A percentile compares a stretch with the other conserved stretches of the same genome.
phyloP scores from a whole-genome alignment of 768 basidiomycete species.

The Auricularia sp. region DNA sequence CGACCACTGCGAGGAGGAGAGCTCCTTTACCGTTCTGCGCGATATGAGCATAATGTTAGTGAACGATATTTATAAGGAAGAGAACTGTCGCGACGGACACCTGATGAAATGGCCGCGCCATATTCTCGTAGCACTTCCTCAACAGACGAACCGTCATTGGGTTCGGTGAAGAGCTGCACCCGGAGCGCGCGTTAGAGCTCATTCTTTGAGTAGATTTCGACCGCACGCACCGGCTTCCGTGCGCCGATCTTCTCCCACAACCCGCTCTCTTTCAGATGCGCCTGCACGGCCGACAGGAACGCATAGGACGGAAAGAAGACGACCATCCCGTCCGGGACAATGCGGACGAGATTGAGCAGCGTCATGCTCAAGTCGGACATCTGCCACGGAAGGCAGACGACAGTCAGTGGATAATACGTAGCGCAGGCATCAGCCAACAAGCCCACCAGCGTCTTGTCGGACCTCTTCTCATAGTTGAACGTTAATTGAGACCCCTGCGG shows the following conservation, averaged over 20 bases:
- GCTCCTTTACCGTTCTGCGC: constrained; percentile 38
- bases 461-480: constrained; percentile 72
- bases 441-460: constrained; percentile 54
- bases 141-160: constrained; percentile 58
- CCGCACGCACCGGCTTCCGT: constrained; percentile 63
- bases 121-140: constrained; percentile 71
- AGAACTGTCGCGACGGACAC: constrained; percentile 3
- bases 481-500: constrained; percentile 65
- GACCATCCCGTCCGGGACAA: constrained; percentile 82
- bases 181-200: background rate
- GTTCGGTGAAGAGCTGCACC: constrained; percentile 78
- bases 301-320: constrained; percentile 91
- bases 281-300: constrained; percentile 60
- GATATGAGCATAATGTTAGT: constrained; percentile 7
- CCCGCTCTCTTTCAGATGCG: constrained; percentile 54
- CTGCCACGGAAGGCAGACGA: constrained; percentile 27
- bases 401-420: constrained; percentile 9
- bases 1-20: constrained; percentile 86
- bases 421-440: background rate
- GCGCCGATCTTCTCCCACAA: constrained; percentile 47
- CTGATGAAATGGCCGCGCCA: constrained; percentile 32
- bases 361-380: constrained; percentile 76
- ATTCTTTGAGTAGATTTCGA: background rate
- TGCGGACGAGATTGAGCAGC: constrained; percentile 63
- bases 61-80: background rate